Evolutionary conservation across 2,329 filamentous ascomycete genomes (phyloP).

Genomic region (Xylariaceae sp.): DNA sequence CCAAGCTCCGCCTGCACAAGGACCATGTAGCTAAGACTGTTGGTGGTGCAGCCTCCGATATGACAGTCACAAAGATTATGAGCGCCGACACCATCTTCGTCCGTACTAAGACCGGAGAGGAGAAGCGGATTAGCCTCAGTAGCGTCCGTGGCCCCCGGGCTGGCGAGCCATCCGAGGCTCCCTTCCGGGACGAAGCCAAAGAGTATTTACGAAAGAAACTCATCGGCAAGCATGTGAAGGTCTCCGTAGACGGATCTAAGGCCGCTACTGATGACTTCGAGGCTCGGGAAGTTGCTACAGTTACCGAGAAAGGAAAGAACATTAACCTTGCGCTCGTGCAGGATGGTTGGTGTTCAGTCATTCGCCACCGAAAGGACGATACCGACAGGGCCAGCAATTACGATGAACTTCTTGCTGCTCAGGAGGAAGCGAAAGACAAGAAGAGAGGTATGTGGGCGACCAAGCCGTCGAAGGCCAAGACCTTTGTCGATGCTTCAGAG

Average conservation of each 20-base stretch:
- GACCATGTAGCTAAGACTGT: conserved; percentile 67
- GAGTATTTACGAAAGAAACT: conserved; percentile 90
- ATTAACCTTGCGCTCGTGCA: conserved; percentile 81
- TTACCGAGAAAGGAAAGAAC: conserved; percentile 80
- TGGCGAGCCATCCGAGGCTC: conserved; percentile 77
- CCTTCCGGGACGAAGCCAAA: conserved; percentile 89
- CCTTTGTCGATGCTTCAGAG: conserved; percentile 86
- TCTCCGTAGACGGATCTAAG: conserved; percentile 85
- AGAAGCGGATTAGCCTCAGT: conserved; percentile 88
- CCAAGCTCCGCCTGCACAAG: conserved; percentile 74
- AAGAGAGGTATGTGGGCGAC: conserved; percentile 93
- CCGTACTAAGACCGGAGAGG: conserved; percentile 74
- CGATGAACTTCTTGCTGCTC: conserved; percentile 76
- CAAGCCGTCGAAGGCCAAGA: conserved; percentile 77
- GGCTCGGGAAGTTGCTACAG: conserved; percentile 87
- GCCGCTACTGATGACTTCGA: conserved; percentile 87
- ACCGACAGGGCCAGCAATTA: conserved; percentile 92
- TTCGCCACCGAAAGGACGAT: conserved; percentile 91
- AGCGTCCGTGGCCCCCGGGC: conserved; percentile 91
- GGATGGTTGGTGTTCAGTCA: conserved; percentile 87
- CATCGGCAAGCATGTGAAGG: conserved; percentile 91
- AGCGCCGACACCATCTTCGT: conserved; percentile 86
- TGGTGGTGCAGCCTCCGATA: conserved; percentile 64
- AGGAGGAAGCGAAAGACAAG: conserved; percentile 77
- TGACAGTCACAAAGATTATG: conserved; percentile 76